Conservation (phyloP, 192 early-diverging fungal genomes). For the Tieghemiomyces parasiticus region DNA sequence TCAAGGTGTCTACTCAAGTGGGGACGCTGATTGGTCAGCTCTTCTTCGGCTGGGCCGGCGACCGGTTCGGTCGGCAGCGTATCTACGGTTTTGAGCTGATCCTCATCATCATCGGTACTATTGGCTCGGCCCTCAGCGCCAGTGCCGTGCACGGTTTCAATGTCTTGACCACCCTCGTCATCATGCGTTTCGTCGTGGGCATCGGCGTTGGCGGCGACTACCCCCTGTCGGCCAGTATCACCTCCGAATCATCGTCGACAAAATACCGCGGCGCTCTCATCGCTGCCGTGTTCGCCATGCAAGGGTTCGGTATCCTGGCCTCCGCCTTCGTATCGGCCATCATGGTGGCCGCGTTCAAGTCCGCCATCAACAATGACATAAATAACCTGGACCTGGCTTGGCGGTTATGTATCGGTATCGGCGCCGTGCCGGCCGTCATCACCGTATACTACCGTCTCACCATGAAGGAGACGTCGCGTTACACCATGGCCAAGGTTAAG, state of each 20-base stretch:
- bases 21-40: conserved; percentile 92
- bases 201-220: conserved; percentile 93
- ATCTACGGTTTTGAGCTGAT: conserved; percentile 81
- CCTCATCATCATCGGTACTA: conserved; percentile 76
- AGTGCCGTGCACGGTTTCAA: conserved; percentile 48
- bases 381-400: conserved; percentile 78
- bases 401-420: conserved; percentile 76
- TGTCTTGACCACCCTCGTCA: conserved; percentile 51
- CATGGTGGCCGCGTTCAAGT: conserved; percentile 52
- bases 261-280: conserved; percentile 79
- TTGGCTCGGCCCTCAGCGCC: conserved; percentile 62
- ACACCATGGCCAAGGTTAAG: conserved; percentile 28
- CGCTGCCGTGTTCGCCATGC: conserved; percentile 82
- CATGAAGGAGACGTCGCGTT: conserved; percentile 93
- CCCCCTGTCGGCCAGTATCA: conserved; percentile 85
- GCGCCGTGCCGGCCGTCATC: conserved; percentile 61
- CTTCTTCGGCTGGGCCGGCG: conserved; percentile 72
- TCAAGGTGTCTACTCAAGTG: conserved; percentile 78
- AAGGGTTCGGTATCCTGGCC: conserved; percentile 76
- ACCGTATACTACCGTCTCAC: conserved; percentile 86
- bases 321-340: conserved; percentile 62
- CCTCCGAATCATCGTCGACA: conserved; percentile 75
- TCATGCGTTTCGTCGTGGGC: conserved; percentile 88
- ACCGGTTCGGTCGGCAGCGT: conserved; percentile 75
- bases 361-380: conserved; percentile 40